Conservation (phyloP, 805 yeast species). For the Ogataea parapolymorpha region DNA sequence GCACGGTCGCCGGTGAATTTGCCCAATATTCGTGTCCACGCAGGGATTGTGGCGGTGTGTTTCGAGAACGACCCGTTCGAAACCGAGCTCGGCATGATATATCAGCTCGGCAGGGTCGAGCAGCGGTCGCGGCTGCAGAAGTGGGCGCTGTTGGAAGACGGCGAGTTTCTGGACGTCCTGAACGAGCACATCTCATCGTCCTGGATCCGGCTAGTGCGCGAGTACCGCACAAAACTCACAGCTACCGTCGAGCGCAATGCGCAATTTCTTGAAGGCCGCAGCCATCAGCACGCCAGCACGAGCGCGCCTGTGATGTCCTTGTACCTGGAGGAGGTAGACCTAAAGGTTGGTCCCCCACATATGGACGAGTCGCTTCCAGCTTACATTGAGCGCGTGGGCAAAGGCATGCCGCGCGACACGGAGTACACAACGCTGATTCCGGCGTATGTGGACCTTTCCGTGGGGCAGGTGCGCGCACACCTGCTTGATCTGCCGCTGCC, state of each 20-base stretch:
- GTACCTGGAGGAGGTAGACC: constrained; percentile 1
- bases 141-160: constrained; percentile 10
- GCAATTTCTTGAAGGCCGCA: constrained; percentile 39
- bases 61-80: constrained; percentile 69
- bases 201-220: constrained; percentile 68
- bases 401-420: constrained; percentile 74
- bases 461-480: constrained; percentile 65
- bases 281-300: constrained; percentile 20
- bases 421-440: constrained; percentile 70
- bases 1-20: constrained; percentile 30
- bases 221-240: constrained; percentile 40
- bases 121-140: constrained; percentile 49
- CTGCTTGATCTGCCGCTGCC: constrained; percentile 88
- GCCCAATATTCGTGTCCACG: constrained; percentile 42
- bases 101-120: constrained; percentile 55
- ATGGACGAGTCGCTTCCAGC: constrained; percentile 41
- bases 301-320: constrained; percentile 5
- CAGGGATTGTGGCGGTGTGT: constrained; percentile 42
- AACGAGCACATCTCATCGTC: constrained; percentile 39
- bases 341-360: constrained; percentile 6
- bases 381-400: constrained; percentile 69
- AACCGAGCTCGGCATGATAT: constrained; percentile 53
- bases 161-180: constrained; percentile 17
- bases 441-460: constrained; percentile 48
- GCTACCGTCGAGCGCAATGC: constrained; percentile 39